Evolutionary conservation across 345 rosid species (phyloP).

Genomic region (Gossypium longicalyx): DNA sequence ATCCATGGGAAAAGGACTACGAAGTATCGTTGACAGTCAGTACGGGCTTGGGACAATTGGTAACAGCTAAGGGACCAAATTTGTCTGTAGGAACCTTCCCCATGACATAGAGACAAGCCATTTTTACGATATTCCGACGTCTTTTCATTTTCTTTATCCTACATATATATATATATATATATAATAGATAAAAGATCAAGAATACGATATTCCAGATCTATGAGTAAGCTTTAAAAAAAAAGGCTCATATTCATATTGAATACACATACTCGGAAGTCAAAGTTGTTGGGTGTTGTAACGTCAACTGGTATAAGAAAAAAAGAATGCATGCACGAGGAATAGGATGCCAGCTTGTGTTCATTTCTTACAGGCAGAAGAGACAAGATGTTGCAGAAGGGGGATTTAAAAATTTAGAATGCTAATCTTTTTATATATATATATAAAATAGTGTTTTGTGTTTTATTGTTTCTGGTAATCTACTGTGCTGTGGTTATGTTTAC

Average conservation of each 20-base stretch:
- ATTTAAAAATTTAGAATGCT: neutral
- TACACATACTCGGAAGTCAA: too few species aligned
- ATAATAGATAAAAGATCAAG: too few species aligned
- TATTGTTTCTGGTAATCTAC: neutral
- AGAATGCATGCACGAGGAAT: constrained; percentile 29
- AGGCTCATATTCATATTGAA: too few species aligned
- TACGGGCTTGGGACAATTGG: constrained; percentile 41
- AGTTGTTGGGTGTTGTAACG: constrained; percentile 15
- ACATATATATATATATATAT: too few species aligned
- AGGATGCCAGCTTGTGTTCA: constrained; percentile 27
- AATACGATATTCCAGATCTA: neutral
- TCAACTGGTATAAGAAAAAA: neutral
- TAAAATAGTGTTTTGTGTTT: neutral
- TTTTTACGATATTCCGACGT: neutral
- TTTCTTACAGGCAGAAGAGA: constrained; percentile 4
- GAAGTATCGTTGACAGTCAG: constrained; percentile 37
- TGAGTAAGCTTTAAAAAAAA: too few species aligned
- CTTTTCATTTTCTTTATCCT: neutral
- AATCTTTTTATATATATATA: neutral
- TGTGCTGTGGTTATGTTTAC: neutral
- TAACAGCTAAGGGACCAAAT: constrained; percentile 26
- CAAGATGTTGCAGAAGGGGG: neutral
- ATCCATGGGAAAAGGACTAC: constrained; percentile 31
- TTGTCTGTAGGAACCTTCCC: constrained; percentile 26
- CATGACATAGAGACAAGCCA: neutral